Evolutionary conservation across 371 early-diverging fungal species (phyloP).

Genomic region (Mucor irregularis): DNA sequence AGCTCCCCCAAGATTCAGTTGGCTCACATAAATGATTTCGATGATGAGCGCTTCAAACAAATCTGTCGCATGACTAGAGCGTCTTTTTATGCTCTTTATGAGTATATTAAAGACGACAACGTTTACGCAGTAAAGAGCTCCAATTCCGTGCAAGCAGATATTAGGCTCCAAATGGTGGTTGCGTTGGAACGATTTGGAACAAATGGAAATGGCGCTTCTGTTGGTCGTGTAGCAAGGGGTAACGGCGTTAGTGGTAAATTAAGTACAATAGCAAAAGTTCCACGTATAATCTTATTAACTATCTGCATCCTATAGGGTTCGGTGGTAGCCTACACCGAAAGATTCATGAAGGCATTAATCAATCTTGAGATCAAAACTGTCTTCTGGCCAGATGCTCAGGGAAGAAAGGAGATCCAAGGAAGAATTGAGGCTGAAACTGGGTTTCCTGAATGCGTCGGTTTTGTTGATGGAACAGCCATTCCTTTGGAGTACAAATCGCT

Average conservation of each 20-base stretch:
- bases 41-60: no score
- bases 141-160: no score
- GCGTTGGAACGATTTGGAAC: background rate
- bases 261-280: no score
- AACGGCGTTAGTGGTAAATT: background rate
- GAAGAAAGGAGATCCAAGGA: background rate
- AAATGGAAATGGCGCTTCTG: background rate
- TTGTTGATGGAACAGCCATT: background rate
- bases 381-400: background rate
- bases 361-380: no score
- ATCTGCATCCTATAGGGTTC: background rate
- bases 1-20: no score
- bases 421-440: background rate
- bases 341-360: background rate
- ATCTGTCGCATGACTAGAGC: no score
- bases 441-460: background rate
- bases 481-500: background rate
- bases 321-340: background rate
- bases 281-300: no score
- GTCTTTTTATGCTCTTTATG: no score
- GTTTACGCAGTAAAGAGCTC: no score
- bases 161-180: background rate
- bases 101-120: no score
- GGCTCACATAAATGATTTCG: no score
- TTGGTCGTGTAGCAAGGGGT: background rate